Percentiles rank a stretch among this genome's conserved stretches.
Conservation (phyloP, 345 rosid species). For the Pistacia atlantica region DNA sequence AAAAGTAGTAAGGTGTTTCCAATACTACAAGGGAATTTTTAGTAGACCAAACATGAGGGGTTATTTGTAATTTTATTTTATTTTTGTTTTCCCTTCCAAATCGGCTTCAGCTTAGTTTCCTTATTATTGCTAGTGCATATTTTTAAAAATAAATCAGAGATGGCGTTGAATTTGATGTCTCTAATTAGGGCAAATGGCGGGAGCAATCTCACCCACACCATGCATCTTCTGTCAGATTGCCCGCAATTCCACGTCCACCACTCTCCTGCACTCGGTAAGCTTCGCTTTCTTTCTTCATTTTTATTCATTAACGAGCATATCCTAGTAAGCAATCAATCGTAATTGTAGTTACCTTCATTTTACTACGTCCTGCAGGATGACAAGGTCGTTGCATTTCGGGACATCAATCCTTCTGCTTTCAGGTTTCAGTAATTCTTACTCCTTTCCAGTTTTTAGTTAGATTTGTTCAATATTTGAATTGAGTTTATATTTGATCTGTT, state of each 20-base stretch:
- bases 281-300: neutral
- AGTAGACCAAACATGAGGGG: no score
- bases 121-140: no score
- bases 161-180: neutral
- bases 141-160: no score
- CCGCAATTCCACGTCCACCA: conserved; percentile 47
- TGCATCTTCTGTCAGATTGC: conserved; percentile 82
- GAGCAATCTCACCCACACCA: conserved; percentile 32
- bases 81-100: no score
- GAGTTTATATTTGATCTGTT: neutral
- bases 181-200: conserved; percentile 53
- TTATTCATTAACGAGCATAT: no score
- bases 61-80: no score
- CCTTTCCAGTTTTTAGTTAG: neutral
- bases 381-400: conserved; percentile 80
- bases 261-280: conserved; percentile 66
- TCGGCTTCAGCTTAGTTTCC: no score
- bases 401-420: conserved; percentile 78
- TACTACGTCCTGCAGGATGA: conserved; percentile 57
- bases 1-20: no score
- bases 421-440: conserved; percentile 43
- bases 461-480: neutral
- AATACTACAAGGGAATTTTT: no score
- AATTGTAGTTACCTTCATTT: conserved; percentile 13
- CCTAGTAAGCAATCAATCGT: conserved; percentile 16